Evolutionary conservation across 164 flowering plant genomes (phyloP).

Genomic region (Stephania cephalantha): DNA sequence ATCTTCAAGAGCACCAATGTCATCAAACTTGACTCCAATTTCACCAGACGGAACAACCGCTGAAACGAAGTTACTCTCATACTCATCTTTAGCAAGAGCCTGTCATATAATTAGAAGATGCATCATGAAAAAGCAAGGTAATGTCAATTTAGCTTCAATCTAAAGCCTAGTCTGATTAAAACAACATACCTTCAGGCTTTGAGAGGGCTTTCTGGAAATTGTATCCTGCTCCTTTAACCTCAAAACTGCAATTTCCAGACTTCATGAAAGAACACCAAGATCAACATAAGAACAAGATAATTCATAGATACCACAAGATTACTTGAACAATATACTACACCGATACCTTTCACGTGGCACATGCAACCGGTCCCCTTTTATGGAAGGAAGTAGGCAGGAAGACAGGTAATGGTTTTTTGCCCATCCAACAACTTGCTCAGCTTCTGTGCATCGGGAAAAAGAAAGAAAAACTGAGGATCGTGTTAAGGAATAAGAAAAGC

Average conservation of each 20-base stretch:
- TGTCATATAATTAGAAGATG: constrained; percentile 25
- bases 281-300: constrained; percentile 8
- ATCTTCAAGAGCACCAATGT: constrained; percentile 97
- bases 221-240: constrained; percentile 79
- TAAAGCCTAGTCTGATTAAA: not conserved
- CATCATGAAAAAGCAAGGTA: constrained; percentile 7
- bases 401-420: constrained; percentile 86
- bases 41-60: constrained; percentile 94
- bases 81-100: constrained; percentile 95
- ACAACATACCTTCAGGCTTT: constrained; percentile 62
- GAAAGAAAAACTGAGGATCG: not conserved
- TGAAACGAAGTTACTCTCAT: constrained; percentile 89
- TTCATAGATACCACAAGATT: not conserved
- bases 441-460: constrained; percentile 47
- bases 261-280: constrained; percentile 26
- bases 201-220: constrained; percentile 62
- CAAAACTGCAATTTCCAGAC: constrained; percentile 77
- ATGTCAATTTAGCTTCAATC: not conserved
- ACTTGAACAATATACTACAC: constrained; percentile 4
- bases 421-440: constrained; percentile 97
- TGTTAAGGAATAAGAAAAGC: not conserved
- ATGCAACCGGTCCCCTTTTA: constrained; percentile 57
- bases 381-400: constrained; percentile 48
- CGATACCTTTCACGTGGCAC: constrained; percentile 75
- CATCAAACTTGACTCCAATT: constrained; percentile 92